Percentiles rank a stretch among this genome's conserved stretches.
Evolutionary conservation across 139 green algal species (phyloP).

Genomic region (Tetradesmus lagerheimii): DNA sequence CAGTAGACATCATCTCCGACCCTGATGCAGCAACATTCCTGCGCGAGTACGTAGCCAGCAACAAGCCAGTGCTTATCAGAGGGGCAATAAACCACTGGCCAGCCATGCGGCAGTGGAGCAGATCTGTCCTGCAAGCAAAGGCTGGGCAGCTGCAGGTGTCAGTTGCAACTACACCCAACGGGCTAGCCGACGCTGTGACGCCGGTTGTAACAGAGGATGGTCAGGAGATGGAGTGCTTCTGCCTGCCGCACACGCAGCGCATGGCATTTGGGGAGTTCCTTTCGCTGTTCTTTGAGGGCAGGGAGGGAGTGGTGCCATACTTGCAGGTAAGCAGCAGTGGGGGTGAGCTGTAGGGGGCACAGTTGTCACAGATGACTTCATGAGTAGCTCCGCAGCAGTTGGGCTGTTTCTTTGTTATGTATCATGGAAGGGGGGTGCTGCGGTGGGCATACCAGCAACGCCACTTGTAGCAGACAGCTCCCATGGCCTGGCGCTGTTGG

Average conservation of each 20-base stretch:
- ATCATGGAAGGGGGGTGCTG: too few relatives aligned
- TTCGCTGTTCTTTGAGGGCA: neutral
- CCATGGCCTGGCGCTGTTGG: constrained; percentile 27
- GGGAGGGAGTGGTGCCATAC: constrained; percentile 54
- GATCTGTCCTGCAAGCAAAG: constrained; percentile 24
- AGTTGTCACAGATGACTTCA: too few relatives aligned
- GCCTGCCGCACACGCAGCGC: constrained; percentile 50
- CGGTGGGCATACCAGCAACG: neutral
- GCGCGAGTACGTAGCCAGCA: constrained; percentile 56
- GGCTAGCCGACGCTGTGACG: constrained; percentile 57
- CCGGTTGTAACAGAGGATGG: constrained; percentile 10
- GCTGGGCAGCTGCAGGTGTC: constrained; percentile 33
- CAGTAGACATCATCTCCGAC: constrained; percentile 46
- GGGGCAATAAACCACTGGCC: constrained; percentile 49
- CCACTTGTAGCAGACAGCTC: neutral
- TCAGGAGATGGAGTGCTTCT: constrained; percentile 48
- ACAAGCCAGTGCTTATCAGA: constrained; percentile 70
- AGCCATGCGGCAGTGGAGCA: constrained; percentile 45
- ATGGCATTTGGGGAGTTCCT: constrained; percentile 56
- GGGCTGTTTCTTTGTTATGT: too few relatives aligned
- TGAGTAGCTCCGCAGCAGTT: too few relatives aligned
- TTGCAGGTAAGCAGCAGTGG: constrained; percentile 63
- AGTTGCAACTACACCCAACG: constrained; percentile 66
- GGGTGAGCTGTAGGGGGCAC: too few relatives aligned
- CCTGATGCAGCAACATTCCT: constrained; percentile 49